These are phyloP conservation scores for Melampsora occidentalis DNA, from an alignment of 1,284 basidiomycete genomes.

Conservation along the genomic window DNA sequence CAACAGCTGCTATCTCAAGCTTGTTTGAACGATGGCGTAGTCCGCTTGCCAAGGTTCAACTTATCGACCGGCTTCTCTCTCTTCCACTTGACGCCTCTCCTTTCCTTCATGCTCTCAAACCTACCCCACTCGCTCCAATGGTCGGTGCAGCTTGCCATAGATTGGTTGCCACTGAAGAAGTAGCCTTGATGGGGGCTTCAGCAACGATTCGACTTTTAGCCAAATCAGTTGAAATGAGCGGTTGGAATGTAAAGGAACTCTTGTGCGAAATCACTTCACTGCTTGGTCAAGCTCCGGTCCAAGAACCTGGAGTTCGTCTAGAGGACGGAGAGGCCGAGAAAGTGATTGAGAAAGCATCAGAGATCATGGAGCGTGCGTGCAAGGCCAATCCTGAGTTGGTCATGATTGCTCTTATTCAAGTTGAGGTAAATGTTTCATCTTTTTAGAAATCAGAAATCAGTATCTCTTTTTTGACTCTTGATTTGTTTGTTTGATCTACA, in stretches of 20 bases:
- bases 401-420: conserved; percentile 86
- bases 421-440: conserved; percentile 54
- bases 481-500: not conserved
- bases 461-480: conserved; percentile 12
- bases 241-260: conserved; percentile 42
- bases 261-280: conserved; percentile 28
- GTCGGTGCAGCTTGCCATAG: conserved; percentile 26
- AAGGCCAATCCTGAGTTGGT: conserved; percentile 91
- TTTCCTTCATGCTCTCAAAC: conserved; percentile 42
- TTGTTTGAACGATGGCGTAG: conserved; percentile 31
- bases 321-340: conserved; percentile 17
- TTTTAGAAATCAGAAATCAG: not conserved
- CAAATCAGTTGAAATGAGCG: conserved; percentile 43
- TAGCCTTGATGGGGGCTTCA: conserved; percentile 11
- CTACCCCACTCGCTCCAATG: conserved; percentile 40
- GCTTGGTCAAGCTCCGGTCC: conserved; percentile 21
- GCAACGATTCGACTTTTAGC: conserved; percentile 31
- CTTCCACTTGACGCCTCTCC: conserved; percentile 41
- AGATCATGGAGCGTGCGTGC: conserved; percentile 41
- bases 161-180: conserved; percentile 36
- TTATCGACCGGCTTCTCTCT: conserved; percentile 38
- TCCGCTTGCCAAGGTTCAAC: conserved; percentile 31
- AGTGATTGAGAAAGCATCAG: conserved; percentile 27
- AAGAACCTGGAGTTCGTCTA: not conserved
- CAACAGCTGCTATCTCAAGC: conserved; percentile 39